Evolutionary conservation across 108 stramenopile genomes (phyloP).

Genomic region (Nitzschia sp.): DNA sequence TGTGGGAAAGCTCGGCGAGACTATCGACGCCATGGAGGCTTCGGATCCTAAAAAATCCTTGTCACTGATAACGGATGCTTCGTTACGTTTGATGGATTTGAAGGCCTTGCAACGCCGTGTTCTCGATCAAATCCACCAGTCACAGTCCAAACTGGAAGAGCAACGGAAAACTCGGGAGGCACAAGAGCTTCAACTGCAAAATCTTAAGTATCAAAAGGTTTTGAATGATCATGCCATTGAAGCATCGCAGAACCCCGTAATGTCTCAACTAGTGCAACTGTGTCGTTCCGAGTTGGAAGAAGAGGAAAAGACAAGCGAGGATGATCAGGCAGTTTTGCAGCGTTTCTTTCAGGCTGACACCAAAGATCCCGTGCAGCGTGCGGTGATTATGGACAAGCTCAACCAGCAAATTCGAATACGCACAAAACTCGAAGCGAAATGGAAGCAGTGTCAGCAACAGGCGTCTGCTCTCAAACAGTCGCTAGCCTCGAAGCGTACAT

Average conservation of each 20-base stretch:
- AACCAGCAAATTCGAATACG: constrained; percentile 31
- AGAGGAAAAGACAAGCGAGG: not conserved
- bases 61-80: constrained; percentile 11
- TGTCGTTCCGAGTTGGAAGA: constrained; percentile 7
- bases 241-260: constrained; percentile 1
- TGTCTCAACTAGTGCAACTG: constrained; percentile 5
- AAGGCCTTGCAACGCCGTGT: constrained; percentile 31
- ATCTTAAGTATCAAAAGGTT: constrained; percentile 31
- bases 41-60: not conserved
- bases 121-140: constrained; percentile 16
- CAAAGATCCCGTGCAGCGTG: constrained; percentile 15
- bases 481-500: constrained; percentile 31
- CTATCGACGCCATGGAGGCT: constrained; percentile 12
- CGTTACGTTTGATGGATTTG: constrained; percentile 26
- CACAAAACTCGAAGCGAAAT: constrained; percentile 25
- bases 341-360: constrained; percentile 14
- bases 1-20: not conserved
- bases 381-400: constrained; percentile 9
- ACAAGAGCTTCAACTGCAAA: constrained; percentile 27
- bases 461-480: constrained; percentile 34
- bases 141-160: constrained; percentile 1
- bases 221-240: constrained; percentile 23
- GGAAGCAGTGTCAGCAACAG: constrained; percentile 31
- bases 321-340: not conserved
- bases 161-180: constrained; percentile 11